Base-by-base conservation (phyloP, 2,329 filamentous ascomycete species). In the Oidium heveae region DNA sequence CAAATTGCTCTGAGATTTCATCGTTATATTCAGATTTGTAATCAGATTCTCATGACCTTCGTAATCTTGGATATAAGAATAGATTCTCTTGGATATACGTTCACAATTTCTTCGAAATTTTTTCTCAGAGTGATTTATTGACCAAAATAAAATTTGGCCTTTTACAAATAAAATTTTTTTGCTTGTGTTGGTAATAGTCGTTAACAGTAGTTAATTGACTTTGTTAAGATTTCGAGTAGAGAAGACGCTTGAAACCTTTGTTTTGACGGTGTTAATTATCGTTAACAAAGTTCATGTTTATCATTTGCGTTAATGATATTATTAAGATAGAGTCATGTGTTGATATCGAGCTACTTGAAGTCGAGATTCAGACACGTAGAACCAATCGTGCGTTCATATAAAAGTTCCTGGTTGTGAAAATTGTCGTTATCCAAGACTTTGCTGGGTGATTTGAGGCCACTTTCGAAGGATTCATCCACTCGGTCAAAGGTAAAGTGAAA, bases 91-190 rank as follows among this genome's bases (percentile, higher is more conserved):
- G 41, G 9, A 7, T 12, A 44, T 44, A 18, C n/a, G 41, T 44
- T 44, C 41, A n/a, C 41, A n/a, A n/a, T 18, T 5, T 24, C 33
- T 2, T 52, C 33, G 28, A 16, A 1, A 15, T 39, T 39, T 16
- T 50, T n/a, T n/a, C n/a, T 50, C 46, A 28, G 50, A 39, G 22
- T 52, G 33, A 39, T 52, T 39, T 37, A 3, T 7, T 10, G 50
- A 52, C 50, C 50, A 52, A n/a, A n/a, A n/a, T n/a, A 32, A 9
- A 52, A 33, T 32, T 32, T 20, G 32, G 10, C 50, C 39, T 52
- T 52, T 52, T 52, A n/a, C 50, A 52, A 7, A 52, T 32, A 52
- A 16, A 52, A 39, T 33, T 37, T 39, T 52, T 52, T 16, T 24
- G n/a, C 10, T 44, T 44, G 41, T 20, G 41, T 44, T n/a, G 18